Evolutionary conservation across 106 monocot species (phyloP), one percentile per base, ranked within the genome.

Genomic region (Gastrodia elata): DNA sequence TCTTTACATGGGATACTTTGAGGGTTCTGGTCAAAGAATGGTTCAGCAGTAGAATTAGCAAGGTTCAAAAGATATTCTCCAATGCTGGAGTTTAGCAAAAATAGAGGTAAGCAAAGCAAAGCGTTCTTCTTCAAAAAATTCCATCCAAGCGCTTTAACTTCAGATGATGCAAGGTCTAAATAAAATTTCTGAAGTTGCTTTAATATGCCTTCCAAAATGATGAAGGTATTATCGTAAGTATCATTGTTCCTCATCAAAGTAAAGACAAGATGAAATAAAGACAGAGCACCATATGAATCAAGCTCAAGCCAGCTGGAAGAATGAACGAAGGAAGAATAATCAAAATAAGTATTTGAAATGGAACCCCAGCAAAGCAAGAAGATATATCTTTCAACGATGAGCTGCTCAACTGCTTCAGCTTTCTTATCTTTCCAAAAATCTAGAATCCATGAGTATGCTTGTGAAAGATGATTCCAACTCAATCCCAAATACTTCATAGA

Each of bases 351-450:
- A 65, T 78, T 52, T 39, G 74, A 88, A 14, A 84, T 26, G 52
- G 93, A 85, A 58, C 76, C 80, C 93, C 88, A 98, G 48, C 90
- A 93, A 58, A 93, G 88, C 57, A 84, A 68, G 80, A 89, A 93
- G 26, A 93, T 37, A 55, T 98, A 98, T 67, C 98, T 86, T 79
- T 98, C 98, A 73, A 93, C 43, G 37, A 98, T 77, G 18, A 98
- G 83, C 42, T 88, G 82, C 39, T 88, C 98, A 14, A 79, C 74
- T 8, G 78, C 70, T 77, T 93, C 88, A 74, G 86, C 86, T 55
- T 77, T 91, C 75, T 79, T 84, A 75, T 88, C 87, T 71, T 28
- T 79, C 98, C 93, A 98, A 52, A 82, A 84, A 72, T 74, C 73
- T 57, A 98, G 80, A 69, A 98, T 80, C 78, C 75, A 71, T 40